These are phyloP conservation scores for Candida glucosophila DNA, from an alignment of 1,139 yeast species.

Conservation along the genomic window DNA sequence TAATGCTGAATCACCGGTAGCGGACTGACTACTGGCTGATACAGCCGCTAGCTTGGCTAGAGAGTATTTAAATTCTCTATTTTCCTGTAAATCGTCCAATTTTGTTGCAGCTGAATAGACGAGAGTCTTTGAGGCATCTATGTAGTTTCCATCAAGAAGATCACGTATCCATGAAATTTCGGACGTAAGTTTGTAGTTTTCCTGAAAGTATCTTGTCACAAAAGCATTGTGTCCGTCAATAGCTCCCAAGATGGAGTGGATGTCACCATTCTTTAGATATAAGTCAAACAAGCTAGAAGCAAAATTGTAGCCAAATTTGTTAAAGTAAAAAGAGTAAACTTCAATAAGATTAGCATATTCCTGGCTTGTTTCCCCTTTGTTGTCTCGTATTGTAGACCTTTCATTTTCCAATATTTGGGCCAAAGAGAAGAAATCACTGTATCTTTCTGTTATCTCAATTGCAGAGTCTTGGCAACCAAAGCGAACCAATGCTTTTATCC, in stretches of 20 bases:
- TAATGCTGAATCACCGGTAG: neutral
- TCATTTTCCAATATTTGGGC: conserved; percentile 56
- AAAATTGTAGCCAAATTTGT: conserved; percentile 58
- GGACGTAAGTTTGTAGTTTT: conserved; percentile 39
- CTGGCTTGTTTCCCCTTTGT: conserved; percentile 18
- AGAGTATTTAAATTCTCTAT: conserved; percentile 53
- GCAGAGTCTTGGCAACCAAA: conserved; percentile 46
- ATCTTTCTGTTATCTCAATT: conserved; percentile 56
- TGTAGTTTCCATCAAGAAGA: conserved; percentile 42
- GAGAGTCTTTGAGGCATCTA: conserved; percentile 42
- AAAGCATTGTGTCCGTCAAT: conserved; percentile 47
- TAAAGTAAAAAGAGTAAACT: conserved; percentile 38
- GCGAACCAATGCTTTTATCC: conserved; percentile 49
- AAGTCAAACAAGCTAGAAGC: conserved; percentile 58
- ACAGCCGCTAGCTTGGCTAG: conserved; percentile 55
- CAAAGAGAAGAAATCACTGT: conserved; percentile 56
- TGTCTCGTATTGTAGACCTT: too few species aligned
- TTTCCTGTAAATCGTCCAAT: conserved; percentile 34
- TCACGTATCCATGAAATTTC: conserved; percentile 71
- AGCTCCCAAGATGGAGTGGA: conserved; percentile 46
- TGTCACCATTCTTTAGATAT: conserved; percentile 46
- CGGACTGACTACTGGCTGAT: conserved; percentile 15
- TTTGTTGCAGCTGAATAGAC: conserved; percentile 25
- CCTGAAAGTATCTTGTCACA: conserved; percentile 45
- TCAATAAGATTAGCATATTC: conserved; percentile 7